Evolutionary conservation across 2,329 filamentous ascomycete genomes (phyloP).

Genomic region (Endocalyx cinctus): DNA sequence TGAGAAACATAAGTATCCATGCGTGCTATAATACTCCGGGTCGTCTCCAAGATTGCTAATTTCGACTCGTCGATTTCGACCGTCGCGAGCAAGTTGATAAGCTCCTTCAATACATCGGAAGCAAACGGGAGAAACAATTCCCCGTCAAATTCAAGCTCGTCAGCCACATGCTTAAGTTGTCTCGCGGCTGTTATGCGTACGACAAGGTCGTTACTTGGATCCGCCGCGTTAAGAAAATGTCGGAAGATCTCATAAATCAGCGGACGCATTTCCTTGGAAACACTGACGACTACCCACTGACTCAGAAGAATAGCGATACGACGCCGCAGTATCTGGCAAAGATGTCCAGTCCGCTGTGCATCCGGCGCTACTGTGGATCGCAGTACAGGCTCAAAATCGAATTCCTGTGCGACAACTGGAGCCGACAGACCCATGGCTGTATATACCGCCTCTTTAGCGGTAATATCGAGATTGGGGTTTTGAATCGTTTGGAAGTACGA

Average conservation of each 20-base stretch:
- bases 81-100: conserved; percentile 75
- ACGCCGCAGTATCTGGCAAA: conserved; percentile 78
- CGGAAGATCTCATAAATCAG: conserved; percentile 86
- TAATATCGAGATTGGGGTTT: conserved; percentile 60
- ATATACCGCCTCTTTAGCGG: conserved; percentile 91
- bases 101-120: conserved; percentile 62
- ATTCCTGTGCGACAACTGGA: conserved; percentile 64
- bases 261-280: conserved; percentile 62
- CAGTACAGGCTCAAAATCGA: conserved; percentile 83
- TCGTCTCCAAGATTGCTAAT: conserved; percentile 82
- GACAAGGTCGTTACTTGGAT: conserved; percentile 81
- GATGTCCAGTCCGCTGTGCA: conserved; percentile 57
- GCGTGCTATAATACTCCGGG: conserved; percentile 73
- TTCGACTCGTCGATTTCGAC: conserved; percentile 84
- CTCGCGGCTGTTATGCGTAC: conserved; percentile 88
- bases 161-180: conserved; percentile 73
- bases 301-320: conserved; percentile 85
- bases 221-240: conserved; percentile 73
- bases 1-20: conserved; percentile 68
- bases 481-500: conserved; percentile 78
- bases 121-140: conserved; percentile 75
- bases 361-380: conserved; percentile 71
- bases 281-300: conserved; percentile 80
- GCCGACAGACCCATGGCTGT: conserved; percentile 86
- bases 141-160: conserved; percentile 78